Conservation (phyloP, 176 grass and related monocot genomes). For the Oryza punctata region DNA sequence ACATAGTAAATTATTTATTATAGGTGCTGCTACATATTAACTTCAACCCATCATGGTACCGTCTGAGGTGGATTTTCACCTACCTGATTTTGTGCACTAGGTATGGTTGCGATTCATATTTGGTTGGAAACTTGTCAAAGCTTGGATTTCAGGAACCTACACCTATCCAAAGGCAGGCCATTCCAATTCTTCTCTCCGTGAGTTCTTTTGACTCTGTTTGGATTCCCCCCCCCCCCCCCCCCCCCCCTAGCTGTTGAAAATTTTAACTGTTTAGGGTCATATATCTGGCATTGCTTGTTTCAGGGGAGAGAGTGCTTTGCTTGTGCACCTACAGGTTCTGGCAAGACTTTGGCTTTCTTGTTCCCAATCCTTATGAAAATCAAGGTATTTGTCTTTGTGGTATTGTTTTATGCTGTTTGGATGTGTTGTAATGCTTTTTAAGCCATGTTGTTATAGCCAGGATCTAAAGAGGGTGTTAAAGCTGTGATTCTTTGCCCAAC, state of each 20-base stretch:
- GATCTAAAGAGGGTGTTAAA: constrained; percentile 83
- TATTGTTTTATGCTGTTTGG: not conserved
- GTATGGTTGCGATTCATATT: constrained; percentile 77
- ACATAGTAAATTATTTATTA: not conserved
- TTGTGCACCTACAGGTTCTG: constrained; percentile 96
- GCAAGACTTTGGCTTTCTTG: constrained; percentile 95
- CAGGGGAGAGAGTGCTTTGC: constrained; percentile 96
- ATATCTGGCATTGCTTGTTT: constrained; percentile 26
- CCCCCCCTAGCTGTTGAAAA: not conserved
- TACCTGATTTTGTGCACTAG: constrained; percentile 43
- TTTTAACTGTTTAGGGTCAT: not conserved
- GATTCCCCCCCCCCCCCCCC: too few relatives aligned
- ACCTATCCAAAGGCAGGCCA: constrained; percentile 94
- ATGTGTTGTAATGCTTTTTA: not conserved
- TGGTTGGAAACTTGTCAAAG: constrained; percentile 61
- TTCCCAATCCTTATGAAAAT: constrained; percentile 87
- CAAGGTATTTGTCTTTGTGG: constrained; percentile 65
- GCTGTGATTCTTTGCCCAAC: constrained; percentile 89
- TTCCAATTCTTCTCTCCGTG: constrained; percentile 86
- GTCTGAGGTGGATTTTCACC: not conserved
- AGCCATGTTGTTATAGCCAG: constrained; percentile 75
- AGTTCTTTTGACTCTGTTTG: constrained; percentile 39
- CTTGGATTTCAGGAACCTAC: constrained; percentile 88
- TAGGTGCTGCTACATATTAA: not conserved
- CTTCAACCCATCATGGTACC: constrained; percentile 18